Percentiles rank a stretch among this genome's conserved stretches.
phyloP scores from a whole-genome alignment of 345 rosid species.

The Dipteronia sinensis region DNA sequence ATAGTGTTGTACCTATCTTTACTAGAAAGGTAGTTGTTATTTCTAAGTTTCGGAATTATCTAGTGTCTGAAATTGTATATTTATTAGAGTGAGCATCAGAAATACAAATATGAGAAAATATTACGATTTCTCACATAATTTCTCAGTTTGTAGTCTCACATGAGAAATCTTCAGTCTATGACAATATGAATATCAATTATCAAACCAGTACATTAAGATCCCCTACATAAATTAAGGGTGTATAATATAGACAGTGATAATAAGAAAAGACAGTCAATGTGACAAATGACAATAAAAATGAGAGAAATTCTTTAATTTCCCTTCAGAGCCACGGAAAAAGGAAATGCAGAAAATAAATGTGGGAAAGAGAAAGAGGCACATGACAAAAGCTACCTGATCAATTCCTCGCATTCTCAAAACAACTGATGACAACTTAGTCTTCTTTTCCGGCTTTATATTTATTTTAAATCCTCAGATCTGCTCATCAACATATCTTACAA shows the following conservation, averaged over 20 bases:
- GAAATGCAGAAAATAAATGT: background rate
- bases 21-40: too few relatives aligned
- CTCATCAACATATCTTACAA: slow-evolving; percentile 68
- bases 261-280: background rate
- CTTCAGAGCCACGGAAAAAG: background rate
- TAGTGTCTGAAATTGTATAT: too few relatives aligned
- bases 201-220: background rate
- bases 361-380: slow-evolving; percentile 4
- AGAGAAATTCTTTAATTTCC: background rate
- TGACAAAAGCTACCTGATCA: slow-evolving; percentile 66
- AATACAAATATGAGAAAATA: too few relatives aligned
- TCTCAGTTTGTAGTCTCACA: background rate
- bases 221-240: background rate
- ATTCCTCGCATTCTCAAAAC: slow-evolving; percentile 96
- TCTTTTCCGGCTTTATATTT: slow-evolving; percentile 91
- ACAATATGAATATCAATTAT: slow-evolving; percentile 4
- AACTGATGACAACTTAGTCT: slow-evolving; percentile 89
- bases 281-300: background rate
- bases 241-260: slow-evolving; percentile 2
- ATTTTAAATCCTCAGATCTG: slow-evolving; percentile 80
- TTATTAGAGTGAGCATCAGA: too few relatives aligned
- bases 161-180: slow-evolving; percentile 12
- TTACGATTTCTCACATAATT: too few relatives aligned
- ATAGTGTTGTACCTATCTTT: too few relatives aligned
- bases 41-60: too few relatives aligned